Conservation (phyloP, 768 basidiomycete species). For the Hericium coralloides region DNA sequence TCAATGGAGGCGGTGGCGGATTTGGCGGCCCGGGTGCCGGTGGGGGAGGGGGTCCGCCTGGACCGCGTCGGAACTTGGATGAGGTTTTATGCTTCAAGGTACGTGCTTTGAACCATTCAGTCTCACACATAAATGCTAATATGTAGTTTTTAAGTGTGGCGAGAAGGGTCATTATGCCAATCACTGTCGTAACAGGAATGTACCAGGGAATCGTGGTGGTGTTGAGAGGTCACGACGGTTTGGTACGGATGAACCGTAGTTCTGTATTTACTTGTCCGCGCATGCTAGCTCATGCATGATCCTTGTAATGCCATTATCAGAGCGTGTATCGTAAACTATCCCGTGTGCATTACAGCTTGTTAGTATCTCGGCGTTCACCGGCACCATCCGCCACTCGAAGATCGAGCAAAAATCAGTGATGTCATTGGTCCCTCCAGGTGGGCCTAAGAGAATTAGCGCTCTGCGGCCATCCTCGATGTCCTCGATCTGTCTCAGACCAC, state of each 20-base stretch:
- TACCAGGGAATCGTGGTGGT: constrained; percentile 87
- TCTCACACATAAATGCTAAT: constrained; percentile 1
- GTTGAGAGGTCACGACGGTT: constrained; percentile 36
- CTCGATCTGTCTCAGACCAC: no score
- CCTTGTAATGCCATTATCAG: not conserved
- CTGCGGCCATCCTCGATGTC: no score
- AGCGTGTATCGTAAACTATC: not conserved
- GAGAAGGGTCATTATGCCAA: constrained; percentile 95
- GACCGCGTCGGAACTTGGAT: constrained; percentile 63
- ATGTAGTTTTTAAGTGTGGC: constrained; percentile 50
- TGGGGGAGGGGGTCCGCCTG: constrained; percentile 26
- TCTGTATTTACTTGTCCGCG: not conserved
- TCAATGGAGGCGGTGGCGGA: constrained; percentile 23
- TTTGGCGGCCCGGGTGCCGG: constrained; percentile 19
- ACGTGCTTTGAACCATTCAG: constrained; percentile 14
- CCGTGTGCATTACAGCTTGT: not conserved
- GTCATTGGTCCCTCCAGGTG: no score
- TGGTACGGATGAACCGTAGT: constrained; percentile 16
- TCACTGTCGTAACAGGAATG: constrained; percentile 83
- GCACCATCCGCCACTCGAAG: no score
- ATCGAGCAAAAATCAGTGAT: no score
- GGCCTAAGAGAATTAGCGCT: no score
- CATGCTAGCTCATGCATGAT: not conserved
- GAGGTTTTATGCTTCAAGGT: constrained; percentile 87
- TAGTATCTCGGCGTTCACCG: no score